These are phyloP conservation scores for Podospora appendiculata DNA, from an alignment of 495 filamentous ascomycete genomes.

Conservation along the genomic window DNA sequence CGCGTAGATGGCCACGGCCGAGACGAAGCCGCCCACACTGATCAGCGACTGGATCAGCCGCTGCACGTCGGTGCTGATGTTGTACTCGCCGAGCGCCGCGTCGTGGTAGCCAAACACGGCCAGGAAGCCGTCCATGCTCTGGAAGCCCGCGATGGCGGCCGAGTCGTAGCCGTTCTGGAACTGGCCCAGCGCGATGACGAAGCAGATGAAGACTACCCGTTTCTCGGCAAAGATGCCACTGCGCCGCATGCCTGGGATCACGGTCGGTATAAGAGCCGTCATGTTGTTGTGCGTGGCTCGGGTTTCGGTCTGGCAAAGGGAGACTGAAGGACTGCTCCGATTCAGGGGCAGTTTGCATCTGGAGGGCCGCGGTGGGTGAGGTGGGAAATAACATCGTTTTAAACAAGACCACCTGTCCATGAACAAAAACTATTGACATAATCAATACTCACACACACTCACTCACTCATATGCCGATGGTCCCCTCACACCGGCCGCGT, in stretches of 20 bases:
- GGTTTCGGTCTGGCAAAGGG: too few relatives aligned
- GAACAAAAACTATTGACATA: too few relatives aligned
- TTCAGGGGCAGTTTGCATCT: too few relatives aligned
- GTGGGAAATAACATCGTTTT: too few relatives aligned
- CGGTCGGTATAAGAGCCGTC: too few relatives aligned
- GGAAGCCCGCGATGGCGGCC: slow-evolving; percentile 30
- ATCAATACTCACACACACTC: too few relatives aligned
- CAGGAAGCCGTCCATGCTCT: slow-evolving; percentile 40
- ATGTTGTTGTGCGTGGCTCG: too few relatives aligned
- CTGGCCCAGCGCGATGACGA: slow-evolving; percentile 20
- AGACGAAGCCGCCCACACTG: slow-evolving; percentile 32
- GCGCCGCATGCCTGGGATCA: background rate
- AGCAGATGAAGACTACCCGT: slow-evolving; percentile 21
- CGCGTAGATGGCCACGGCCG: slow-evolving; percentile 28
- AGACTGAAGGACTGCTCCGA: too few relatives aligned
- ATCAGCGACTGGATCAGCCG: slow-evolving; percentile 34
- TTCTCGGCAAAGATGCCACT: slow-evolving; percentile 16
- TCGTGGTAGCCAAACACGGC: slow-evolving; percentile 37
- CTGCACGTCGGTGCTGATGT: slow-evolving; percentile 32
- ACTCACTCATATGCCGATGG: too few relatives aligned
- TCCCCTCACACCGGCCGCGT: too few relatives aligned
- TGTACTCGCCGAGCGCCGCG: slow-evolving; percentile 17
- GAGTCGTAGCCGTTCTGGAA: slow-evolving; percentile 39
- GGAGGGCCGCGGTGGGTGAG: too few relatives aligned
- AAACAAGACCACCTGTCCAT: too few relatives aligned